Percentiles rank a stretch among this genome's conserved stretches.
phyloP scores from a whole-genome alignment of 2,329 filamentous ascomycete genomes.

The Iodosphaeria phyllophila region DNA sequence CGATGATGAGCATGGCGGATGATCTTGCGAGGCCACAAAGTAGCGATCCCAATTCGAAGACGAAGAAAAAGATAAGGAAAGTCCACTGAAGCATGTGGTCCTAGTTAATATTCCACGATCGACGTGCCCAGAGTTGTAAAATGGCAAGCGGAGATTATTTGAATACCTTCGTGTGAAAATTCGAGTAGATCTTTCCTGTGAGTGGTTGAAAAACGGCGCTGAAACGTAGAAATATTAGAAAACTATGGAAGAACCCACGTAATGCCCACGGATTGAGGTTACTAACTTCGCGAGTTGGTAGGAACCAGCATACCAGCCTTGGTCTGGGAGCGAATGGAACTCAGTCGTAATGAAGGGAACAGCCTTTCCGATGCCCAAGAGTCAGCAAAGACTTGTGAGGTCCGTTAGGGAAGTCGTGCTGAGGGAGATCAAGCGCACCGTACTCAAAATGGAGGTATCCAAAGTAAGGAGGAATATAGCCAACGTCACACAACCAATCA shows the following conservation, averaged over 20 bases:
- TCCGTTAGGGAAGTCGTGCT: background rate
- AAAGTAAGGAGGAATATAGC: constrained; percentile 28
- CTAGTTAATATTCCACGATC: too few relatives aligned
- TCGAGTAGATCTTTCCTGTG: constrained; percentile 22
- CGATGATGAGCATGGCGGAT: constrained; percentile 30
- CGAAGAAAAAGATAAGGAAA: constrained; percentile 18
- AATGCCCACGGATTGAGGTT: background rate
- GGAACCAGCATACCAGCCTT: constrained; percentile 5
- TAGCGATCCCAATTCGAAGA: constrained; percentile 34
- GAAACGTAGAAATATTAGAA: background rate
- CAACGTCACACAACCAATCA: constrained; percentile 18
- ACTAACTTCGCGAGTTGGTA: constrained; percentile 4
- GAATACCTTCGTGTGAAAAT: constrained; percentile 15
- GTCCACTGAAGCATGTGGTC: constrained; percentile 11
- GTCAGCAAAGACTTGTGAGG: background rate
- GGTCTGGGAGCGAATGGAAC: constrained; percentile 4
- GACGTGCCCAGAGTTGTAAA: too few relatives aligned
- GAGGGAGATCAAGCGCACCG: too few relatives aligned
- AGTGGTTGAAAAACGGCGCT: constrained; percentile 4
- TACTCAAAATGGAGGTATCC: constrained; percentile 33
- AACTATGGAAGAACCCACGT: too few relatives aligned
- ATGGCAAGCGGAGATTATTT: background rate
- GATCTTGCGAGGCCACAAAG: constrained; percentile 27
- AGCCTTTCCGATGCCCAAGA: constrained; percentile 1
- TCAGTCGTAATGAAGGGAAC: constrained; percentile 4